Percentiles rank a stretch among this genome's conserved stretches.
Evolutionary conservation across 1,284 basidiomycete species (phyloP).

Genomic region (Puccinia horiana): DNA sequence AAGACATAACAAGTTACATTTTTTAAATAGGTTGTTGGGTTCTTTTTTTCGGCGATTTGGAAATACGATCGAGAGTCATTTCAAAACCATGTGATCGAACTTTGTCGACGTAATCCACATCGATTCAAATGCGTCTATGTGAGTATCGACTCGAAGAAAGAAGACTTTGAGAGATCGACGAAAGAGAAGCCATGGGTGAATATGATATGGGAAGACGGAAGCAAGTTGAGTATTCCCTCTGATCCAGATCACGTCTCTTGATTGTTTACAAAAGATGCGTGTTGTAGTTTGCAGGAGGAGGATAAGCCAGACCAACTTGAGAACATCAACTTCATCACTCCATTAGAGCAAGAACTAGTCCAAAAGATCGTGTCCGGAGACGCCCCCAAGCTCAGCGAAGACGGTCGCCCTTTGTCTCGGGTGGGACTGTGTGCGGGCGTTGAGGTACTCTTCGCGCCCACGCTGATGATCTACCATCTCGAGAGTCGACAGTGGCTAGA

Average conservation of each 20-base stretch:
- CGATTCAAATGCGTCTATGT: slow-evolving; percentile 47
- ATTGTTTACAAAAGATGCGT: not conserved
- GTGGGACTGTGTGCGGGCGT: slow-evolving; percentile 22
- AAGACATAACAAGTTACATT: too few relatives aligned
- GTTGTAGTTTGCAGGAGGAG: slow-evolving; percentile 5
- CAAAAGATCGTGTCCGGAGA: not conserved
- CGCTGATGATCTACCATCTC: slow-evolving; percentile 34
- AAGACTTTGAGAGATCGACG: slow-evolving; percentile 26
- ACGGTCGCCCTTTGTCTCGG: slow-evolving; percentile 21
- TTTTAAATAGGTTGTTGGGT: slow-evolving; percentile 35
- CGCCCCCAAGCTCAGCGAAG: not conserved
- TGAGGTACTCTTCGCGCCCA: slow-evolving; percentile 29
- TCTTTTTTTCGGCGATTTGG: slow-evolving; percentile 38
- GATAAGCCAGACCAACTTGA: not conserved
- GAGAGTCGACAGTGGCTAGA: slow-evolving; percentile 23
- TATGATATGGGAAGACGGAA: slow-evolving; percentile 49
- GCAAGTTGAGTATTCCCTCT: slow-evolving; percentile 35
- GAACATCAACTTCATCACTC: slow-evolving; percentile 8
- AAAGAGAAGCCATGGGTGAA: slow-evolving; percentile 42
- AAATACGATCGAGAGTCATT: slow-evolving; percentile 15
- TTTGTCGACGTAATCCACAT: slow-evolving; percentile 29
- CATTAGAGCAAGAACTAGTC: not conserved
- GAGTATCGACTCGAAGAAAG: slow-evolving; percentile 31
- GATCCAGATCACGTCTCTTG: not conserved
- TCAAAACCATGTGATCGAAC: slow-evolving; percentile 24